Base-by-base conservation (phyloP, 2,329 filamentous ascomycete genomes). In the Lasiodiplodia theobromae region DNA sequence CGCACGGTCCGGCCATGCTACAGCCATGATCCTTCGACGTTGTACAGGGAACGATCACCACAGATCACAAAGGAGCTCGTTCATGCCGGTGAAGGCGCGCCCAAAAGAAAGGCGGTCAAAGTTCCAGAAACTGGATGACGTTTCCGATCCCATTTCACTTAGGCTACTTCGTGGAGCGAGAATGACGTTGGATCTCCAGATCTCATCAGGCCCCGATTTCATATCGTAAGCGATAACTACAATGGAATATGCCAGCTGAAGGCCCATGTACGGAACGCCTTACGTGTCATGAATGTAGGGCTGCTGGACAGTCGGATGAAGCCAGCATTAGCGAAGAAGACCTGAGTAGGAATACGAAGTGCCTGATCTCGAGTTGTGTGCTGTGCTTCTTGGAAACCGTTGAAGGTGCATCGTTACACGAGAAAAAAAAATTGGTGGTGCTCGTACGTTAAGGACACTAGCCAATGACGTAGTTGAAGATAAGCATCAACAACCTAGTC, bases 81-180 rank as follows among this genome's bases (percentile, higher is more conserved):
- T 18, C 18, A 47, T 47, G 44, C 44, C 11, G 44, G n/a, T 21
- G 44, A 47, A 21, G 44, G 7, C 44, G 44, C 8, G 44, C n/a
- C 44, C 44, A 47, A 47, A n/a, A 47, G 44, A 47, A 47, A 47
- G 44, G 44, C 44, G 44, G 44, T 47, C 44, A 47, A 47, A n/a
- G 18, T 47, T 11, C n/a, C 4, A 14, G n/a, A 47, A 47, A 21
- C 18, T 47, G 21, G n/a, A n/a, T 21, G 44, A 47, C 10, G 14
- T n/a, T 21, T 3, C 18, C n/a, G 44, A 21, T 11, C 44, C 44
- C 7, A 47, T 10, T 34, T 34, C 31, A 21, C 44, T 47, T 47
- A 18, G 21, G n/a, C 44, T 7, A 47, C 44, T 47, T 47, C 3
- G 10, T n/a, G n/a, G 18, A 21, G 3, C n/a, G 18, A n/a, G 18